Evolutionary conservation across 768 basidiomycete species (phyloP), one percentile per base, ranked within the genome.

Genomic region (Tephrocybe sp.): DNA sequence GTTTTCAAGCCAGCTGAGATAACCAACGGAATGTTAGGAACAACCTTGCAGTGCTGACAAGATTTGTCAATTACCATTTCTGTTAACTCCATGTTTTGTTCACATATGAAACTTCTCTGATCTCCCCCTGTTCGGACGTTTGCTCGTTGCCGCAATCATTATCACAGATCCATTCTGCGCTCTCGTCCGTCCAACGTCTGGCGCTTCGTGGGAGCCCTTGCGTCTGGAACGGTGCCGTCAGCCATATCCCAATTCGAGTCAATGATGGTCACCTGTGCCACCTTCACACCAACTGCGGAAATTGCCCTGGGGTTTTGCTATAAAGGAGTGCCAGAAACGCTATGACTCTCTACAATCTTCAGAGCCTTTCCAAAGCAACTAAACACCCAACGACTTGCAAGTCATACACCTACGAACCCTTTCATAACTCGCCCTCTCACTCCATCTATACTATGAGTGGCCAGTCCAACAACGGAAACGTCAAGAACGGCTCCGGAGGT

Each of bases 231-330:
- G 64, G 65, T 58, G 46, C 60, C 66, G 63, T 62, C 57, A 48
- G 53, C 53, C 50, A 56, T 65, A 25, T 61, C 63, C 67, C 65
- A 63, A 60, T 70, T 72, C 62, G 70, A 76, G 71, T 73, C 72
- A 71, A 68, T 68, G 63, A 67, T 67, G 62, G 59, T 63, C 63
- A 68, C 60, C 63, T 58, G 56, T 67, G 62, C 64, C 63, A 64
- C 58, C 43, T 54, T 50, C 61, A 62, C 65, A 61, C 61, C 61
- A 61, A 63, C 62, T 64, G 63, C 67, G 67, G 65, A 59, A 53
- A 54, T 51, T 59, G 53, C 61, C 62, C 47, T 51, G 42, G 46
- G 23, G 21, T 28, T 51, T 53, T 60, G 56, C 55, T 68, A 68
- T 67, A 67, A 67, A 66, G 58, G 53, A 54, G 21, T 37, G 33